Base-by-base conservation (phyloP, 257 asterid species). In the Anisodus tanguticus region DNA sequence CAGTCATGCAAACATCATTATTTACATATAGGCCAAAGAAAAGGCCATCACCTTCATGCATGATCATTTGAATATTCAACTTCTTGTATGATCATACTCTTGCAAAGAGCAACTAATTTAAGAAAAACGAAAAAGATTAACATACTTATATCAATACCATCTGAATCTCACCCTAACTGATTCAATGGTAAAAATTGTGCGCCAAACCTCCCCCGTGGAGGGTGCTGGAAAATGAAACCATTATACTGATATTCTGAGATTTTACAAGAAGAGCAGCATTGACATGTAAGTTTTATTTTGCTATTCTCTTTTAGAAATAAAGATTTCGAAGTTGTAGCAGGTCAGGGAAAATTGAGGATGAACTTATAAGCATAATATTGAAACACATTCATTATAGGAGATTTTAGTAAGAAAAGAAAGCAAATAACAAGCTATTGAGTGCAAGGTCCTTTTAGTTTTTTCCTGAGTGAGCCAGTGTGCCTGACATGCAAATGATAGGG, bases 391-490 rank as follows among this genome's bases (percentile, higher is more conserved):
- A 76, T 4, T 51, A 12, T 22, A 51, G 47, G 12, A 76, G 17
- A 22, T n/a, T 76, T 76, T 26, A 76, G 26, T 13, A 22, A 76
- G 6, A 51, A 53, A 76, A 3, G 26, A 69, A 69, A 69, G 22
- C 53, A 13, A 31, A 47, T 22, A 22, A 35, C 16, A 49, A 76
- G 63, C 0, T 1, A 51, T 8, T 51, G 63, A 51, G 26, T 2
- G 47, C 81, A 76, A 51, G 63, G 39, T 76, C 81, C 81, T 76
- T 51, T 49, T 51, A 76, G 47, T 76, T 74, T 49, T 51, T 72
- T 51, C 7, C 22, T 35, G 63, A 71, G 53, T 71, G 57, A n/a
- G 79, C 8, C 17, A 43, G 57, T 10, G 4, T 5, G 57, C 17
- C 54, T 16, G 55, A 19, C 45, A 66, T 47, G 72, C 60, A 58